A percentile compares a stretch with the other conserved stretches of the same genome.
Conservation (phyloP, 129 eudicot genomes). For the Centrapalus pauciflorus region DNA sequence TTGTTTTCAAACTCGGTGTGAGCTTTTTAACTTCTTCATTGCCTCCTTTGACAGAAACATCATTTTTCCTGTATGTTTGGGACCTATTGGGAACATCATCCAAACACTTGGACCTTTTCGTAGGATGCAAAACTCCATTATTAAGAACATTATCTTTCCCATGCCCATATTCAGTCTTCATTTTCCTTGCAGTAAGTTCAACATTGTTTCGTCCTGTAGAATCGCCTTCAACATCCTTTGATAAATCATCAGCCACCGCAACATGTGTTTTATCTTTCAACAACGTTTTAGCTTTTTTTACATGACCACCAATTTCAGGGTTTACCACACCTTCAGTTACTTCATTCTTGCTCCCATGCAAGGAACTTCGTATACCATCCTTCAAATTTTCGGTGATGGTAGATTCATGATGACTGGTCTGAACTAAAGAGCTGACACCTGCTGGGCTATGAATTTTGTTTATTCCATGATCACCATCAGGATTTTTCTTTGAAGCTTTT, state of each 20-base stretch:
- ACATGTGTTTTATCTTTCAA: constrained; percentile 35
- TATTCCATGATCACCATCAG: constrained; percentile 17
- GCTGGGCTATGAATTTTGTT: constrained; percentile 31
- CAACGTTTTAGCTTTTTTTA: constrained; percentile 22
- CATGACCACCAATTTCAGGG: constrained; percentile 22
- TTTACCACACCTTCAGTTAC: constrained; percentile 27
- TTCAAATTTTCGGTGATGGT: constrained; percentile 19
- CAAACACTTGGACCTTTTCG: constrained; percentile 44
- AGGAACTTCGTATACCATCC: constrained; percentile 25
- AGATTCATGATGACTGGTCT: constrained; percentile 18
- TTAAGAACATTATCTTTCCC: constrained; percentile 28
- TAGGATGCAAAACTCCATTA: constrained; percentile 32
- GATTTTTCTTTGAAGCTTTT: constrained; percentile 37
- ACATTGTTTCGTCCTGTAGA: constrained; percentile 16
- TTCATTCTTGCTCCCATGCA: constrained; percentile 32
- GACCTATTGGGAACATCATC: constrained; percentile 39
- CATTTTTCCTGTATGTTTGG: constrained; percentile 32
- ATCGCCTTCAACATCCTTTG: constrained; percentile 30
- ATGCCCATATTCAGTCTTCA: constrained; percentile 27
- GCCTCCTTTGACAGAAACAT: constrained; percentile 29
- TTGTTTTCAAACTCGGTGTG: constrained; percentile 28
- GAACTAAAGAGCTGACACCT: constrained; percentile 14
- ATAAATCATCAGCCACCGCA: constrained; percentile 28
- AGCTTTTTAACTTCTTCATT: constrained; percentile 29
- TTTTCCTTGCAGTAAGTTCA: constrained; percentile 31